Evolutionary conservation across 2,329 filamentous ascomycete species (phyloP), one percentile per base, ranked within the genome.

Genomic region (Ascochyta clinopodiicola): DNA sequence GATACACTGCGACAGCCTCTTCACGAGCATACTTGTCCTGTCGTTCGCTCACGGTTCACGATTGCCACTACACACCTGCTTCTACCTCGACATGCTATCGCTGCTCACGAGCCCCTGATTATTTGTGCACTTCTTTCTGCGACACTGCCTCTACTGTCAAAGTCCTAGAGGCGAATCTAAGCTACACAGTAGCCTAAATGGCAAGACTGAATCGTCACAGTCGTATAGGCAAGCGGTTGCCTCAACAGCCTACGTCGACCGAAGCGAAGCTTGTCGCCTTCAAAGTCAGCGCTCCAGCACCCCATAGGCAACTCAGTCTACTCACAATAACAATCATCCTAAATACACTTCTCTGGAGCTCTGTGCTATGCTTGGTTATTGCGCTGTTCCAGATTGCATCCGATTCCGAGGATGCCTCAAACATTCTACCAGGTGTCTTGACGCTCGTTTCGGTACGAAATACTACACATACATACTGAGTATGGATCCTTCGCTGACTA

Each of bases 331-430:
- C 71, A 3, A 47, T 67, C 22, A 68, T 71, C 29, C 62, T 77
- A 6, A 72, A 76, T 46, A 57, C 69, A 17, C 54, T 77, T 24
- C 61, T 76, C 15, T 75, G 70, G 70, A 70, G 63, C 50, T 72
- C 75, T 10, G 17, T 74, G 10, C 22, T 68, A 15, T 67, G 70
- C 44, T 48, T 72, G 24, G 50, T 62, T n/a, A 56, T 63, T 0
- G 59, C 70, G n/a, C 34, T 75, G 9, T 72, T 68, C 31, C 60
- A 74, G 51, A 60, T 75, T 29, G 67, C 57, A 7, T 61, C 68
- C 1, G 67, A 69, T 46, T 59, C 65, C 6, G 51, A 58, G 6
- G 74, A 77, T 36, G 56, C 45, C 4, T 70, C 65, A 5, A 70
- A 67, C 35, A 57, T 72, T 36, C 58, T 70, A 4, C 67, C 72